Conservation (phyloP, 2,329 filamentous ascomycete genomes). For the Botrytis fragariae region DNA sequence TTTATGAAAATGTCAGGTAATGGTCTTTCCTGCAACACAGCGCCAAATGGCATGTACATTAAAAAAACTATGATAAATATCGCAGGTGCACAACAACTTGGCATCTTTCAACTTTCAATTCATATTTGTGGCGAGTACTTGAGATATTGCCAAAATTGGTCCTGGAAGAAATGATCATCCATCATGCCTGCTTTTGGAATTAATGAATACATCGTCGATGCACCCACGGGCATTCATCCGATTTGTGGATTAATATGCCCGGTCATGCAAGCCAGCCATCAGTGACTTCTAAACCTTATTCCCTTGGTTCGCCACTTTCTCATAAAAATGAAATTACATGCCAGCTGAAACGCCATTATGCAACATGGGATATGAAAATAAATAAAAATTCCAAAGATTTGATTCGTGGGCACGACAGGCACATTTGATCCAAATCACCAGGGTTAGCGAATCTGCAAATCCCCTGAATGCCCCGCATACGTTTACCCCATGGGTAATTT, state of each 20-base stretch:
- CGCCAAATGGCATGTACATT: neutral
- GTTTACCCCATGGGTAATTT: neutral
- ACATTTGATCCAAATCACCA: neutral
- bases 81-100: neutral
- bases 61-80: neutral
- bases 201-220: neutral
- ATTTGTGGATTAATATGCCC: slow-evolving; percentile 1
- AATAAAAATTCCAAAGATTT: neutral
- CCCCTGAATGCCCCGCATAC: neutral
- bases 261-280: neutral
- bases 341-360: neutral
- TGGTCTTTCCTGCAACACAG: neutral
- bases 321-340: neutral
- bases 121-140: neutral
- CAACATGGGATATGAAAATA: neutral
- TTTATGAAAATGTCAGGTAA: neutral
- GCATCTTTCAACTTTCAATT: neutral
- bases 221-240: neutral
- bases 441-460: neutral
- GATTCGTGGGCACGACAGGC: neutral
- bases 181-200: neutral
- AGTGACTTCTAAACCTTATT: neutral
- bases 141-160: neutral
- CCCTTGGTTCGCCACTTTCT: neutral
- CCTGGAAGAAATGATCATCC: neutral